Percentiles rank a stretch among this genome's conserved stretches.
Evolutionary conservation across 495 filamentous ascomycete genomes (phyloP).

Genomic region (Articulospora tetracladia): DNA sequence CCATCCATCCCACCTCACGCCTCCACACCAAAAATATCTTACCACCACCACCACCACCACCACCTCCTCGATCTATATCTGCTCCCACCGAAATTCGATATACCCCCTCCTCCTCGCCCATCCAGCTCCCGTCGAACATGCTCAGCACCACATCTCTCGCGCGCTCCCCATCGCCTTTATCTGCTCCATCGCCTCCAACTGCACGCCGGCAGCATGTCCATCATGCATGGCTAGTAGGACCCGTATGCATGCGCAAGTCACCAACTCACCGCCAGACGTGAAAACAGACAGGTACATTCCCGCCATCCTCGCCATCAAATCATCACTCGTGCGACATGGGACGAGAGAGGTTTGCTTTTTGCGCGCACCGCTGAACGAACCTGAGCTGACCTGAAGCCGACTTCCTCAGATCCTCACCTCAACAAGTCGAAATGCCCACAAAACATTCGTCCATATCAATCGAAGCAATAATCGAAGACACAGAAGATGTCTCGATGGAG

Average conservation of each 20-base stretch:
- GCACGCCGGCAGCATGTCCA: background rate
- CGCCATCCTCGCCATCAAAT: too few relatives aligned
- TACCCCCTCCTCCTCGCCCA: conserved; percentile 4
- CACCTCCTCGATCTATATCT: background rate
- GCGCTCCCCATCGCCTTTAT: background rate
- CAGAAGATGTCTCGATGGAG: conserved; percentile 18
- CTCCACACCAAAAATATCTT: too few relatives aligned
- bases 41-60: background rate
- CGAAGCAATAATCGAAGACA: conserved; percentile 19
- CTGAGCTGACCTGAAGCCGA: conserved; percentile 10
- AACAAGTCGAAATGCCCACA: conserved; percentile 14
- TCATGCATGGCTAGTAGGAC: conserved; percentile 2
- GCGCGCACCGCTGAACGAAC: too few relatives aligned
- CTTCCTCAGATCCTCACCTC: background rate
- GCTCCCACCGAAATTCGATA: background rate
- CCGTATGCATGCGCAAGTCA: background rate
- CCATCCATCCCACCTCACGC: background rate
- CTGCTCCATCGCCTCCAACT: background rate
- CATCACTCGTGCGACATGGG: background rate
- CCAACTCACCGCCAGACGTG: conserved; percentile 15
- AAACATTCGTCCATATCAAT: conserved; percentile 17
- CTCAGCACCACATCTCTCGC: background rate
- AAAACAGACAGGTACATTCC: background rate
- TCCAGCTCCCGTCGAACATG: conserved; percentile 10
- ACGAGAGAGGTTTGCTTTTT: conserved; percentile 8